These are phyloP conservation scores for Quercus tomentella DNA, from an alignment of 331 rosid species.

Conservation along the genomic window DNA sequence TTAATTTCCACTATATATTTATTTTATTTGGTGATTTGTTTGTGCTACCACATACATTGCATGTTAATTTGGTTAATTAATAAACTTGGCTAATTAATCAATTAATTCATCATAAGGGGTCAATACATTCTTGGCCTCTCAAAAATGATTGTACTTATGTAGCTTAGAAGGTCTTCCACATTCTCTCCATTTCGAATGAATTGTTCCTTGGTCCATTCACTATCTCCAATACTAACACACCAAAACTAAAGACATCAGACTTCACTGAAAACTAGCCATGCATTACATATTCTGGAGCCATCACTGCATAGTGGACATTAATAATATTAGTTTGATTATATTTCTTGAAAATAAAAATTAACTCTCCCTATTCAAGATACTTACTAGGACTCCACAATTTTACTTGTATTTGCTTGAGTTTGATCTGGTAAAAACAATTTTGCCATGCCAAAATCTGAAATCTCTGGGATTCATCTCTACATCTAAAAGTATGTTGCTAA, in stretches of 20 bases:
- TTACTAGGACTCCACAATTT: slow-evolving; percentile 52
- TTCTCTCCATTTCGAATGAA: neutral
- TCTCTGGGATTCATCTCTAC: slow-evolving; percentile 39
- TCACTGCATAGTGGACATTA: slow-evolving; percentile 11
- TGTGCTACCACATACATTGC: no score
- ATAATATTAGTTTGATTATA: neutral
- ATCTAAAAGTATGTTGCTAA: slow-evolving; percentile 42
- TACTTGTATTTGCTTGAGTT: slow-evolving; percentile 23
- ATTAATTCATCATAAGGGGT: no score
- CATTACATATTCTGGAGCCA: slow-evolving; percentile 33
- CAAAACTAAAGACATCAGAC: slow-evolving; percentile 50
- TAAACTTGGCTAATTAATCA: no score
- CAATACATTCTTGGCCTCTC: no score
- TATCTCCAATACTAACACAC: slow-evolving; percentile 31
- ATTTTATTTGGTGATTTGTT: no score
- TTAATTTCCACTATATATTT: no score
- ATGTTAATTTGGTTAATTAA: no score
- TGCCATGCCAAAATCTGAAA: slow-evolving; percentile 58
- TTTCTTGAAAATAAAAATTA: neutral
- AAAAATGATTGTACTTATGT: slow-evolving; percentile 21
- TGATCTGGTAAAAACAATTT: slow-evolving; percentile 37
- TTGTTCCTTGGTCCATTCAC: neutral
- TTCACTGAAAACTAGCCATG: slow-evolving; percentile 29
- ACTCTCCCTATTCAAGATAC: neutral
- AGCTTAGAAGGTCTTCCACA: slow-evolving; percentile 21